These are phyloP conservation scores for Eimeria falciformis DNA, from an alignment of 169 alveolate genomes.

Conservation along the genomic window DNA sequence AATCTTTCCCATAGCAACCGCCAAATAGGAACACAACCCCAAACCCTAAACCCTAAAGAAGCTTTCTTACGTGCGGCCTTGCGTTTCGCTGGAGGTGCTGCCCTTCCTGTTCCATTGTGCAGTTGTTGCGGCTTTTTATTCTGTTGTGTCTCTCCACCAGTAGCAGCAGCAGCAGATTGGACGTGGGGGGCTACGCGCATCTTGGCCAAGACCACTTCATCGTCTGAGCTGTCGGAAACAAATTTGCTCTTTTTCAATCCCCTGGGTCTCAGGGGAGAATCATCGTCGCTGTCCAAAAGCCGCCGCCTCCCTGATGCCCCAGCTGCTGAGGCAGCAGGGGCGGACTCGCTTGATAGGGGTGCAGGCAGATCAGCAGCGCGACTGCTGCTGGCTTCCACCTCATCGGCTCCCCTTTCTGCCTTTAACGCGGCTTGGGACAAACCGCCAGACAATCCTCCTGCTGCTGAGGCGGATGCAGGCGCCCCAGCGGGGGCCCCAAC, in stretches of 20 bases:
- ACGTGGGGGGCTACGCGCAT: slow-evolving; percentile 44
- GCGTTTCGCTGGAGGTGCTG: slow-evolving; percentile 39
- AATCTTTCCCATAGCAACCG: not conserved
- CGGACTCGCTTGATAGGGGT: not conserved
- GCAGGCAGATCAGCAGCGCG: not conserved
- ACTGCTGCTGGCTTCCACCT: not conserved
- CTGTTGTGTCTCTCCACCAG: slow-evolving; percentile 3
- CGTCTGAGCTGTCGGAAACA: slow-evolving; percentile 71
- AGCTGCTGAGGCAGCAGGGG: slow-evolving; percentile 46
- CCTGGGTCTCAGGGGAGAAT: slow-evolving; percentile 70
- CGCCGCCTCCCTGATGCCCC: slow-evolving; percentile 43
- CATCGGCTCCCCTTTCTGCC: too few species aligned
- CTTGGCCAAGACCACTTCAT: slow-evolving; percentile 21
- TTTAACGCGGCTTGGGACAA: too few species aligned
- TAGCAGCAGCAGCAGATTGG: slow-evolving; percentile 20
- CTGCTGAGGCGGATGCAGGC: not conserved
- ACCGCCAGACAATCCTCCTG: not conserved
- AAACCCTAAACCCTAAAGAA: not conserved
- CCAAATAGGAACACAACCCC: not conserved
- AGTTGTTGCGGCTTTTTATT: slow-evolving; percentile 5
- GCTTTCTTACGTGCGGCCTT: slow-evolving; percentile 1
- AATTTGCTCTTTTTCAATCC: slow-evolving; percentile 48
- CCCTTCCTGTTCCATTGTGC: slow-evolving; percentile 41
- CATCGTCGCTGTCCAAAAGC: slow-evolving; percentile 72
- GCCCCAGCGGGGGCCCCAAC: slow-evolving; percentile 42